Base-by-base conservation (phyloP, 192 early-diverging fungal species). In the Jimgerdemannia lactiflua region DNA sequence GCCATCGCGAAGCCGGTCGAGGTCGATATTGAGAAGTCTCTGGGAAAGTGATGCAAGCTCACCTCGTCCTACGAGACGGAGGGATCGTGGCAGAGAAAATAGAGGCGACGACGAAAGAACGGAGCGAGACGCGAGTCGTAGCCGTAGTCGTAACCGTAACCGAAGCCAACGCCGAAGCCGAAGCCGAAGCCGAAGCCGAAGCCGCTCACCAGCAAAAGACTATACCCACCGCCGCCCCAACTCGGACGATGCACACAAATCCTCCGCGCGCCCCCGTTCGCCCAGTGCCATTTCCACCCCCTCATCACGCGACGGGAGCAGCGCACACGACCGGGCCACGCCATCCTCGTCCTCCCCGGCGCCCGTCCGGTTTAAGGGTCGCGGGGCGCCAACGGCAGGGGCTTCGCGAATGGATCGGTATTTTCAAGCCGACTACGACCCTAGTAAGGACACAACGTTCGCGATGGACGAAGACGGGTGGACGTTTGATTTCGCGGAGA, bases 341-440 rank as follows among this genome's bases (percentile, higher is more conserved):
- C 49, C 49, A 6, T 59, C 49, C 49, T 10, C 49, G 6, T 59
- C 49, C 49, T 14, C 49, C 29, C 29, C 29, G 29, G 29, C 0
- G 14, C 14, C 64, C 14, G 41, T 65, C 69, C 9, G 3, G 43
- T 77, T 66, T 14, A 72, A 70, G 69, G 84, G 84, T 1, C 74
- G 84, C 19, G 84, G 84, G 8, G 80, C 81, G 43, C 78, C 80
- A n/a, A 79, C 40, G 20, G 74, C 81, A 9, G 78, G 80, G 1
- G 71, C 70, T 14, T 86, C 88, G 3, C 74, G 82, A 17, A 89
- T 89, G 88, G 88, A 89, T 73, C 87, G 86, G 75, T 89, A 89
- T 59, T 89, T 89, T 77, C 54, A 74, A 40, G 77, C 82, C 3
- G 78, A 75, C 18, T 89, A 87, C 76, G 83, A 89, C 77, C 88